A percentile compares a stretch with the other conserved stretches of the same genome.
These are phyloP conservation scores for Fusarium zealandicum DNA, from an alignment of 2,329 filamentous ascomycete species.

Conservation along the genomic window DNA sequence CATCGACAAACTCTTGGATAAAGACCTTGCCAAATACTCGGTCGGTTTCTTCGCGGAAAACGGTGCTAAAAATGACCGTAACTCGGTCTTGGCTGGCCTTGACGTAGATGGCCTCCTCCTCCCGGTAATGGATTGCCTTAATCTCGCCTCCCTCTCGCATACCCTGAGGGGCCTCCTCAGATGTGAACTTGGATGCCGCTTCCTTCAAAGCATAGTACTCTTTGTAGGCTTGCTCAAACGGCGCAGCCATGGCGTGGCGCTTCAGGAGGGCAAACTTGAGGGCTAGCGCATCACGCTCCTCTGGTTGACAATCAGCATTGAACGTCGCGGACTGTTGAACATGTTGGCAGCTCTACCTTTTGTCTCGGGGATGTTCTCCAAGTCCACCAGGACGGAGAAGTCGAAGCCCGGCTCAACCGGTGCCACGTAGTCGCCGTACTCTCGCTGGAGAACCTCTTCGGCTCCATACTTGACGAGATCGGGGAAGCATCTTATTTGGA, in stretches of 20 bases:
- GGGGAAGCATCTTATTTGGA: constrained; percentile 92
- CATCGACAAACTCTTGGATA: constrained; percentile 98
- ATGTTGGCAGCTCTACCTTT: constrained; percentile 62
- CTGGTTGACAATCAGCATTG: constrained; percentile 51
- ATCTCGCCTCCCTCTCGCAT: constrained; percentile 88
- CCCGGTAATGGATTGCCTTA: constrained; percentile 96
- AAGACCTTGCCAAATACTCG: constrained; percentile 98
- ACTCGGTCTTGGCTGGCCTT: constrained; percentile 97
- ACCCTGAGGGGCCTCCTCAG: constrained; percentile 91
- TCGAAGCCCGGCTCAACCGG: constrained; percentile 90
- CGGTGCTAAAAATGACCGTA: constrained; percentile 97
- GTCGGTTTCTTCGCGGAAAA: constrained; percentile 98
- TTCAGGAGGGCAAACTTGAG: constrained; percentile 89
- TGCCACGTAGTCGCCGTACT: constrained; percentile 93
- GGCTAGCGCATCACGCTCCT: constrained; percentile 85
- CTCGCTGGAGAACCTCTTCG: constrained; percentile 86
- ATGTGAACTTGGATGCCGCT: constrained; percentile 89
- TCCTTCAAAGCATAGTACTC: constrained; percentile 88
- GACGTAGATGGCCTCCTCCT: constrained; percentile 98
- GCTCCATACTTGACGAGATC: constrained; percentile 95
- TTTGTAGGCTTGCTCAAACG: constrained; percentile 96
- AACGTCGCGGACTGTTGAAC: not conserved
- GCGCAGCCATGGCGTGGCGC: constrained; percentile 98
- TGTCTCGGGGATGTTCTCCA: constrained; percentile 83
- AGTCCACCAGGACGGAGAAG: constrained; percentile 90